Conservation (phyloP, 177 flowering plant genomes). For the Vitis hybrid region DNA sequence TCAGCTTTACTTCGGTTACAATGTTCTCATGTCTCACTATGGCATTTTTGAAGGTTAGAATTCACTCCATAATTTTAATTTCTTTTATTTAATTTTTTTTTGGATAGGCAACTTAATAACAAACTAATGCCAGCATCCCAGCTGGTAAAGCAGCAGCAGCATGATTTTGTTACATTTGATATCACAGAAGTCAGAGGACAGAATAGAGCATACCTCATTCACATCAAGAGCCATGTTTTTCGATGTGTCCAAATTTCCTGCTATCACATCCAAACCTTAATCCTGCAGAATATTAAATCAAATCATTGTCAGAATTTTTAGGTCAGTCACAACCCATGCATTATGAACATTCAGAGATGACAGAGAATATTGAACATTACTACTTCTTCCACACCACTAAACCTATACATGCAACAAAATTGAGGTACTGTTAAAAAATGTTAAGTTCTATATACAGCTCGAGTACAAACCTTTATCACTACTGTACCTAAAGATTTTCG, state of each 20-base stretch:
- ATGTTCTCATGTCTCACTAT: constrained; percentile 55
- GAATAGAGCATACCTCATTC: constrained; percentile 45
- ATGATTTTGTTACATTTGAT: background rate
- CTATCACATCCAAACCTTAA: constrained; percentile 51
- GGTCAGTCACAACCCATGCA: background rate
- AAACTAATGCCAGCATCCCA: too few relatives aligned
- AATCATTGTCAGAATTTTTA: background rate
- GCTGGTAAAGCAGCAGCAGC: too few relatives aligned
- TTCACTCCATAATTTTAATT: constrained; percentile 26
- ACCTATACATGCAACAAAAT: too few relatives aligned
- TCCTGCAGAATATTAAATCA: constrained; percentile 32
- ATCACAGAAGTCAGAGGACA: background rate
- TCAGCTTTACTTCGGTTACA: constrained; percentile 29
- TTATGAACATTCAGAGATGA: background rate
- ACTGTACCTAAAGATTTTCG: too few relatives aligned
- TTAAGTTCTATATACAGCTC: background rate
- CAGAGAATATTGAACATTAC: too few relatives aligned
- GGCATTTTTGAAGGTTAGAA: constrained; percentile 41
- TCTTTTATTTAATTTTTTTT: too few relatives aligned
- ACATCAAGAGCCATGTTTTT: constrained; percentile 54
- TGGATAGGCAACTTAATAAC: too few relatives aligned
- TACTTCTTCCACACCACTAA: too few relatives aligned
- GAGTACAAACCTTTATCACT: too few relatives aligned
- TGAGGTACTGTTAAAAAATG: background rate
- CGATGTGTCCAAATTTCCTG: constrained; percentile 49